Percentiles rank a stretch among this genome's conserved stretches.
Conservation (phyloP, 106 monocot genomes). For the Allium cepa region DNA sequence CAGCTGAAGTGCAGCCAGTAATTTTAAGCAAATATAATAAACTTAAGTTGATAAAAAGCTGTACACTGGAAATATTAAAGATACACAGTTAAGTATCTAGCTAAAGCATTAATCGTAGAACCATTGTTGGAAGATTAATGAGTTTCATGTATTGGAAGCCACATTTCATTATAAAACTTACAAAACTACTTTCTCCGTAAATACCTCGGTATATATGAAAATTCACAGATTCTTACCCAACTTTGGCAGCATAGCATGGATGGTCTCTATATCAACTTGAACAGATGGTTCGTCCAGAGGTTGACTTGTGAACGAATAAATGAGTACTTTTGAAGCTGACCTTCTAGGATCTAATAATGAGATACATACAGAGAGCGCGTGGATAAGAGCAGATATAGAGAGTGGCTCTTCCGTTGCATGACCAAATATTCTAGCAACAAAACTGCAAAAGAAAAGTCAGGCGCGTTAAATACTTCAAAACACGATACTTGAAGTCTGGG, state of each 20-base stretch:
- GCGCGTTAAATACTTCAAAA: neutral
- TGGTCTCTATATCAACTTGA: conserved; percentile 39
- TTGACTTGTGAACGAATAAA: conserved; percentile 43
- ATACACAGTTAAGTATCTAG: neutral
- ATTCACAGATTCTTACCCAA: conserved; percentile 24
- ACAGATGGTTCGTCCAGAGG: conserved; percentile 33
- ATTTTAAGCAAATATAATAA: neutral
- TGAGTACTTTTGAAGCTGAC: conserved; percentile 27
- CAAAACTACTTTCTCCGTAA: too few species aligned
- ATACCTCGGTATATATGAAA: neutral
- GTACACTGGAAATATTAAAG: neutral
- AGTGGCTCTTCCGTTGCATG: conserved; percentile 35
- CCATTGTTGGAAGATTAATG: neutral
- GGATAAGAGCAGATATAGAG: conserved; percentile 46
- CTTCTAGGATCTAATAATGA: conserved; percentile 56
- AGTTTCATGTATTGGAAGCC: neutral
- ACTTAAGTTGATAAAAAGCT: neutral
- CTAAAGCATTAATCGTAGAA: neutral
- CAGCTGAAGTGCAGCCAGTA: too few species aligned
- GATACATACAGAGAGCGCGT: conserved; percentile 51
- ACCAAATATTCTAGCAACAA: conserved; percentile 40
- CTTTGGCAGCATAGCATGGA: conserved; percentile 41
- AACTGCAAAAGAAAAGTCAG: conserved; percentile 24
- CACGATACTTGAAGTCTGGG: neutral
- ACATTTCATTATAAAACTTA: too few species aligned